phyloP scores from a whole-genome alignment of 75 land plant species.

The Sequoiadendron giganteum region DNA sequence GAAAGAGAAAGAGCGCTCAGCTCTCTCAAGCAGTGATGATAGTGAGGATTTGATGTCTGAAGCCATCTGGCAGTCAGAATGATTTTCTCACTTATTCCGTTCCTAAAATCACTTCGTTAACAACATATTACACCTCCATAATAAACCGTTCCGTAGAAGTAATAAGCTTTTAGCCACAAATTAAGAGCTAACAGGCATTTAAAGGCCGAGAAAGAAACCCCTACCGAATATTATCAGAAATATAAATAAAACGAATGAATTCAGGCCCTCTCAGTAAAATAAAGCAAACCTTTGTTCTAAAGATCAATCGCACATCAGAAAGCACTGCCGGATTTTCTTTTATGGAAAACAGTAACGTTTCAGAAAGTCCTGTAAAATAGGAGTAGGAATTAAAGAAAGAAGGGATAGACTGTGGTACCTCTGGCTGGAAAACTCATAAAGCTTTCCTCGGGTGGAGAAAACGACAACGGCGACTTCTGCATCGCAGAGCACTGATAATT shows the following conservation, averaged over 20 bases:
- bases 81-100: not conserved
- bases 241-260: not conserved
- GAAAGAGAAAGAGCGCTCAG: not conserved
- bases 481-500: constrained; percentile 18
- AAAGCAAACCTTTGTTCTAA: not conserved
- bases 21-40: not conserved
- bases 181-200: not conserved
- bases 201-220: not conserved
- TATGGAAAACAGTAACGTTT: not conserved
- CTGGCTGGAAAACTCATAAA: not conserved
- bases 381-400: not conserved
- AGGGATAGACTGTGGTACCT: not conserved
- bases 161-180: not conserved
- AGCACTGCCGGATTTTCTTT: not conserved
- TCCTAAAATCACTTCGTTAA: not conserved
- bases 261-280: not conserved
- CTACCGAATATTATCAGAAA: not conserved
- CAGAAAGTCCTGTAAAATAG: not conserved
- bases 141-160: not conserved
- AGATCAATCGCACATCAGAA: not conserved
- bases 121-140: not conserved
- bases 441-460: constrained; percentile 15
- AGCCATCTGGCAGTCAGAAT: not conserved
- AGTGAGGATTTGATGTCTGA: not conserved
- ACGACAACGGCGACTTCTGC: constrained; percentile 16